Evolutionary conservation across 495 filamentous ascomycete species (phyloP), one percentile per base, ranked within the genome.

Genomic region (Talaromyces thailandensis): DNA sequence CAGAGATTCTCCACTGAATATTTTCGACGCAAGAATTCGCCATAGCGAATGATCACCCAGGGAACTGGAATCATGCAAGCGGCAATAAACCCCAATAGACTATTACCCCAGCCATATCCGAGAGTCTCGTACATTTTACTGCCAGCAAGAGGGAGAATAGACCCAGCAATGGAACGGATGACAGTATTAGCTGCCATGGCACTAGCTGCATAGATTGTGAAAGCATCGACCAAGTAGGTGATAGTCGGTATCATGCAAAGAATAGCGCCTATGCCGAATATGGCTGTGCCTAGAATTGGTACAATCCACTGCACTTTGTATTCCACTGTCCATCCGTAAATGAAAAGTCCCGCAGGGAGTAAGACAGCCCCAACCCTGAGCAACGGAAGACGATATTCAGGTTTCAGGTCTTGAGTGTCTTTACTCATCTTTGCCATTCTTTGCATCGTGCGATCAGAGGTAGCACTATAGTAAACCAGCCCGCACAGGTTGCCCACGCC

Each of bases 301-400:
- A 79, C 79, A 32, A 83, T 76, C 81, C 82, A 85, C 58, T 83
- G 81, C 11, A 80, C 67, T 1, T 72, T 58, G 25, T 76, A 72
- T 11, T 84, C 63, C 1, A 78, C 74, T 1, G 83, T 82, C 86
- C 86, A 89, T 4, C 86, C 86, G 58, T 88, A 89, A 69, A 82
- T 73, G 68, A 88, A 83, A 0, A 88, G 64, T 0, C 86, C 86
- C 16, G 76, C 61, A 0, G 85, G 84, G 4, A 85, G 71, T 0
- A 86, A 63, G 3, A 86, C 16, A 0, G 80, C 73, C 4, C 80
- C 79, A 0, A 90, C 65, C 67, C 88, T 64, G 66, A 85, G 84
- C 32, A 86, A 73, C 0, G 83, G 84, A 2, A 85, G 74, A 11
- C 86, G 76, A 68, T 81, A 88, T 67, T 88, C 86, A 0, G 85